Percentiles rank a stretch among this genome's conserved stretches.
These are phyloP conservation scores for Pythium chondricola DNA, from an alignment of 352 stramenopile species.

Conservation along the genomic window DNA sequence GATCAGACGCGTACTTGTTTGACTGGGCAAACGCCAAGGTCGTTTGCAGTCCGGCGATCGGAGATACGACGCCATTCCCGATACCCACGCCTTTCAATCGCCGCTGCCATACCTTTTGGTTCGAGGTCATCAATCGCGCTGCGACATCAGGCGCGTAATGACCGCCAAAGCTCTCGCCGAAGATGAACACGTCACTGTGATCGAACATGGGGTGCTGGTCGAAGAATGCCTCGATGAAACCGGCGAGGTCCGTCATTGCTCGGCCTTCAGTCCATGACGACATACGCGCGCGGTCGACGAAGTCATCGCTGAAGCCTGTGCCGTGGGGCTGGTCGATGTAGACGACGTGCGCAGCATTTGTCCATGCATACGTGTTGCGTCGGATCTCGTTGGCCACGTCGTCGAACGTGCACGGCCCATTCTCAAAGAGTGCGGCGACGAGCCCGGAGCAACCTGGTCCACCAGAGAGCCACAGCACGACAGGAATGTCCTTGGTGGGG, in stretches of 20 bases:
- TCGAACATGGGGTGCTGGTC: slow-evolving; percentile 27
- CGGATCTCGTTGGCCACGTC: slow-evolving; percentile 39
- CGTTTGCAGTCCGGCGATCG: slow-evolving; percentile 35
- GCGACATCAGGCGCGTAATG: slow-evolving; percentile 93
- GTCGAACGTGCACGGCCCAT: slow-evolving; percentile 92
- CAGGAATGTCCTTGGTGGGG: slow-evolving; percentile 31
- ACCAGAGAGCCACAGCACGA: slow-evolving; percentile 96
- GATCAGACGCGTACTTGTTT: slow-evolving; percentile 35
- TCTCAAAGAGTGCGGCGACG: slow-evolving; percentile 92
- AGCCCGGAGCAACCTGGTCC: slow-evolving; percentile 94
- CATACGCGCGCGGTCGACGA: background rate
- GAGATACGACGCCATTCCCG: slow-evolving; percentile 71
- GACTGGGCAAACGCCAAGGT: slow-evolving; percentile 39
- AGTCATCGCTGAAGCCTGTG: slow-evolving; percentile 51
- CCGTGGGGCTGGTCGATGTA: slow-evolving; percentile 94
- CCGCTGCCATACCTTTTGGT: slow-evolving; percentile 20
- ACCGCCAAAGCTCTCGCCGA: slow-evolving; percentile 93
- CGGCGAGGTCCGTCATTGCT: slow-evolving; percentile 38
- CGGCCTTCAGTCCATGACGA: slow-evolving; percentile 38
- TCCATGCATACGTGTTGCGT: slow-evolving; percentile 94
- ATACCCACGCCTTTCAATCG: slow-evolving; percentile 82
- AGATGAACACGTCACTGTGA: slow-evolving; percentile 86
- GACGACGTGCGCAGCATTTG: slow-evolving; percentile 91
- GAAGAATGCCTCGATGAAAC: slow-evolving; percentile 59
- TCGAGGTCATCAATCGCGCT: slow-evolving; percentile 50